A percentile compares a stretch with the other conserved stretches of the same genome.
phyloP scores from a whole-genome alignment of 1,139 yeast species.

The Petasospora fabianii region DNA sequence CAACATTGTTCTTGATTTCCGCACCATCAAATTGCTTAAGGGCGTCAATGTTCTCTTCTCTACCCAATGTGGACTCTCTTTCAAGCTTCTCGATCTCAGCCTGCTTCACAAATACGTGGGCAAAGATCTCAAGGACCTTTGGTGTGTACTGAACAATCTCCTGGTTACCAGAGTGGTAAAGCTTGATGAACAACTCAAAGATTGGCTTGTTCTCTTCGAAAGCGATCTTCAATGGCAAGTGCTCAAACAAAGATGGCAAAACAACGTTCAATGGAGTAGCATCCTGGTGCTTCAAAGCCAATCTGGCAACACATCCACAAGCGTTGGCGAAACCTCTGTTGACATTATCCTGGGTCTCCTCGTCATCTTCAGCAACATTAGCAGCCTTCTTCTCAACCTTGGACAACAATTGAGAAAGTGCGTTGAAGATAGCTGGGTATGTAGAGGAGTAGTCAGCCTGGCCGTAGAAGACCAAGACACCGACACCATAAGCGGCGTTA shows the following conservation, averaged over 20 bases:
- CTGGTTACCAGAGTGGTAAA: slow-evolving; percentile 63
- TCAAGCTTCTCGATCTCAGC: slow-evolving; percentile 66
- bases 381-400: slow-evolving; percentile 72
- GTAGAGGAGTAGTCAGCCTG: slow-evolving; percentile 54
- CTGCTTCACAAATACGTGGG: slow-evolving; percentile 69
- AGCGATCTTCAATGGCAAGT: slow-evolving; percentile 84
- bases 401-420: slow-evolving; percentile 73
- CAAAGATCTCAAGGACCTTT: slow-evolving; percentile 63
- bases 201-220: slow-evolving; percentile 92
- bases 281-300: slow-evolving; percentile 69
- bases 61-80: slow-evolving; percentile 71
- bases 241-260: slow-evolving; percentile 68
- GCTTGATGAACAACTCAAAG: slow-evolving; percentile 68
- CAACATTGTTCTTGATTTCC: slow-evolving; percentile 59
- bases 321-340: slow-evolving; percentile 91
- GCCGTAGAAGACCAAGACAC: slow-evolving; percentile 67
- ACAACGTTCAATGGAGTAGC: slow-evolving; percentile 81
- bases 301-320: slow-evolving; percentile 94
- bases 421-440: slow-evolving; percentile 68
- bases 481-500: slow-evolving; percentile 95
- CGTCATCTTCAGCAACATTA: slow-evolving; percentile 59
- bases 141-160: slow-evolving; percentile 57
- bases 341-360: slow-evolving; percentile 75
- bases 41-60: slow-evolving; percentile 76
- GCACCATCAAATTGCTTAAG: slow-evolving; percentile 73